Conservation (phyloP, 2,329 filamentous ascomycete species). For the Ceratocystis eucalypticola region DNA sequence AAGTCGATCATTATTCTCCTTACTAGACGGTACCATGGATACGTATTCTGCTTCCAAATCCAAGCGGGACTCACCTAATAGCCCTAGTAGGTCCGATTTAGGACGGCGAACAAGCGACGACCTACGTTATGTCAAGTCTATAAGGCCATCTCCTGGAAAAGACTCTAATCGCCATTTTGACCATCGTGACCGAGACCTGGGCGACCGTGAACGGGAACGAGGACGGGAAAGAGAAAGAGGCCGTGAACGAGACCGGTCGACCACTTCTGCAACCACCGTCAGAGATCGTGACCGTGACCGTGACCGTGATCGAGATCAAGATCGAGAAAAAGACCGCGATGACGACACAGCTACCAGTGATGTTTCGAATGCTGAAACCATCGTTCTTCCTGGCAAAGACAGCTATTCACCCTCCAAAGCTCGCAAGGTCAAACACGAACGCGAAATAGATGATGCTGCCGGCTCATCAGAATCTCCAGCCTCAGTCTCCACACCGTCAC, state of each 20-base stretch:
- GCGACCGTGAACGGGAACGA: slow-evolving; percentile 15
- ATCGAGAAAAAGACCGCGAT: slow-evolving; percentile 20
- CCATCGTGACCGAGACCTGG: slow-evolving; percentile 13
- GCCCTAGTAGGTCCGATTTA: slow-evolving; percentile 3
- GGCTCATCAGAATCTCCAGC: slow-evolving; percentile 4
- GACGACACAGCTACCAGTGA: slow-evolving; percentile 32
- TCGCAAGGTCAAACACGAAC: slow-evolving; percentile 52
- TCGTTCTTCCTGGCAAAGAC: slow-evolving; percentile 53
- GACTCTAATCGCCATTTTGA: slow-evolving; percentile 3
- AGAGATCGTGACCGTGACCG: not conserved
- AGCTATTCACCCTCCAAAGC: slow-evolving; percentile 50
- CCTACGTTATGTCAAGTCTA: not conserved
- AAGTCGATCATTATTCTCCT: slow-evolving; percentile 2
- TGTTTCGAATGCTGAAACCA: slow-evolving; percentile 59
- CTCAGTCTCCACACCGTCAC: not conserved
- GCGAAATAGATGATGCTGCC: slow-evolving; percentile 36
- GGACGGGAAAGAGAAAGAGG: slow-evolving; percentile 7
- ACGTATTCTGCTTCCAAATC: slow-evolving; percentile 15
- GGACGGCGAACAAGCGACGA: slow-evolving; percentile 10
- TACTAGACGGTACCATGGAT: slow-evolving; percentile 17
- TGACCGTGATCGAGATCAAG: slow-evolving; percentile 11
- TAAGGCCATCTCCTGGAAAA: slow-evolving; percentile 5
- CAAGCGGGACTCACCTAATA: slow-evolving; percentile 15
- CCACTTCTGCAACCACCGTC: not conserved
- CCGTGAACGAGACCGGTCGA: not conserved